phyloP scores from a whole-genome alignment of 345 rosid genomes.

The Heritiera littoralis region DNA sequence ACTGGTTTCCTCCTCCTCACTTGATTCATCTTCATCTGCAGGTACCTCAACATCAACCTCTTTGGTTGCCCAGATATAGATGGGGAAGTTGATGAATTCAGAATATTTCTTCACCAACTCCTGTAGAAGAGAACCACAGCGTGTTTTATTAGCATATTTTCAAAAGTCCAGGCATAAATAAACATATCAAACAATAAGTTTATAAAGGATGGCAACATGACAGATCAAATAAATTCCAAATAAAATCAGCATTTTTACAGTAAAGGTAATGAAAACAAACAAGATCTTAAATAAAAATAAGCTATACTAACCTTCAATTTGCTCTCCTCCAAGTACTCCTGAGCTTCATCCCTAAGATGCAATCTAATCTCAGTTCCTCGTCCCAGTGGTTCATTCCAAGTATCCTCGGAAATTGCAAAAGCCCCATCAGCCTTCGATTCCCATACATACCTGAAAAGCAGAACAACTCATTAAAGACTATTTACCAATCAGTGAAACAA shows the following conservation, averaged over 20 bases:
- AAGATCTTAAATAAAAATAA: neutral
- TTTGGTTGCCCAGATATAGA: constrained; percentile 87
- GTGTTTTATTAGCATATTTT: neutral
- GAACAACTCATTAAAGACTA: constrained; percentile 17
- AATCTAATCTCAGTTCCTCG: constrained; percentile 97
- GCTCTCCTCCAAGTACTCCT: constrained; percentile 88
- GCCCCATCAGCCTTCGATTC: constrained; percentile 99
- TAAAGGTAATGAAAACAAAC: neutral
- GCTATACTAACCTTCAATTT: constrained; percentile 70
- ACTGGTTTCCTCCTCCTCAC: constrained; percentile 79
- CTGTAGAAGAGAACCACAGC: constrained; percentile 36
- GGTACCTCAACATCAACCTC: constrained; percentile 93
- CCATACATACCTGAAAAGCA: constrained; percentile 75
- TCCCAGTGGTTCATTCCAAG: constrained; percentile 95
- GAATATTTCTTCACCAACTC: constrained; percentile 96
- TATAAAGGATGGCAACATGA: neutral
- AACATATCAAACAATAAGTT: constrained; percentile 9
- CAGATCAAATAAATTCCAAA: neutral
- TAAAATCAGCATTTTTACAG: constrained; percentile 2
- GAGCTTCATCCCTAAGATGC: constrained; percentile 96
- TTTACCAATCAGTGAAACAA: constrained; percentile 12
- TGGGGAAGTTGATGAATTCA: constrained; percentile 97
- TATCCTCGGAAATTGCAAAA: constrained; percentile 94
- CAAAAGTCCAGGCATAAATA: neutral
- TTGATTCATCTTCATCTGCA: constrained; percentile 81